Percentiles rank a stretch among this genome's conserved stretches.
Conservation (phyloP, 1,284 basidiomycete genomes). For the Leccinum griseonigrum region DNA sequence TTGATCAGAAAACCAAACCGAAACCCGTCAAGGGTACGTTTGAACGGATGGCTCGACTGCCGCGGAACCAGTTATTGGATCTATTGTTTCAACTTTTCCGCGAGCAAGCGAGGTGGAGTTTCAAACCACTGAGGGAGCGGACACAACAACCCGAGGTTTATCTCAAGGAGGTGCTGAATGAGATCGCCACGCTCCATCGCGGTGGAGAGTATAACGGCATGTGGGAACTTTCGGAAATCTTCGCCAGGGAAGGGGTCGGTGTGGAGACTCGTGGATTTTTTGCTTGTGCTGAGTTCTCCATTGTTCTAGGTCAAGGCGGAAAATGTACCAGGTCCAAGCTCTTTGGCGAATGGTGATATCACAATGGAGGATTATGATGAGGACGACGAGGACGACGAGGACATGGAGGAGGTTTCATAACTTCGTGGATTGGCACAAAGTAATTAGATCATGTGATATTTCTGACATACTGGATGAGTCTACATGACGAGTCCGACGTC, state of each 20-base stretch:
- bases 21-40: conserved; percentile 68
- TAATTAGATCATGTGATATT: neutral
- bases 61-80: conserved; percentile 87
- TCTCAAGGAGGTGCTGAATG: conserved; percentile 82
- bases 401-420: conserved; percentile 56
- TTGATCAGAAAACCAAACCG: conserved; percentile 53
- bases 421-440: neutral
- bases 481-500: no score
- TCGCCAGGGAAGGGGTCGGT: conserved; percentile 62
- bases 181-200: conserved; percentile 80
- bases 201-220: conserved; percentile 73
- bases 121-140: conserved; percentile 75
- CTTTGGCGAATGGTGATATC: conserved; percentile 28
- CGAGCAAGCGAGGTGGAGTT: conserved; percentile 79
- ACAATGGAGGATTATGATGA: conserved; percentile 45
- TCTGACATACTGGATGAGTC: neutral
- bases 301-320: conserved; percentile 54
- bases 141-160: conserved; percentile 92
- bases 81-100: conserved; percentile 80
- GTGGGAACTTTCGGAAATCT: conserved; percentile 70
- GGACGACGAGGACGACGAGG: conserved; percentile 39
- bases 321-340: conserved; percentile 46
- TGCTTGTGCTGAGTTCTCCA: conserved; percentile 5
- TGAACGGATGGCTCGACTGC: conserved; percentile 77
- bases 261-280: conserved; percentile 28